Conservation (phyloP, 2,329 filamentous ascomycete genomes). For the Pestalotiopsis sp. region DNA sequence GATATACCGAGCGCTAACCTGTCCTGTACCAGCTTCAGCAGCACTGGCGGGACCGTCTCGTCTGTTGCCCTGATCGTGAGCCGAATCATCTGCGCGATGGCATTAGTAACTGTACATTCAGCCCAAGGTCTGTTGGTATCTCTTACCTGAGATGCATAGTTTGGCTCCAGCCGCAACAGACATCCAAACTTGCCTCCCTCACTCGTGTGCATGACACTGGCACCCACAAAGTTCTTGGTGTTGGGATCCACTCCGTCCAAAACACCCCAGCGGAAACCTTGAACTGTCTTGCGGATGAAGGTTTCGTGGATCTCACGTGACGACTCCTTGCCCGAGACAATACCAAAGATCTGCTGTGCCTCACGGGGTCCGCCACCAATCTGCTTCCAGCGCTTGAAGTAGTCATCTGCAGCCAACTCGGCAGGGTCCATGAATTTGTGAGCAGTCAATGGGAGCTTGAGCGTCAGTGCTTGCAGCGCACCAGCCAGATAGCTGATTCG, state of each 20-base stretch:
- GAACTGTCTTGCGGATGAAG: conserved; percentile 73
- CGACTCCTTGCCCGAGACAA: conserved; percentile 56
- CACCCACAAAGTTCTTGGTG: conserved; percentile 89
- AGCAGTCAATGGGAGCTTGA: conserved; percentile 84
- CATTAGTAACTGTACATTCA: conserved; percentile 21
- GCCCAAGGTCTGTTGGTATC: not conserved
- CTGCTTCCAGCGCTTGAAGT: conserved; percentile 99
- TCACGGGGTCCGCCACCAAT: conserved; percentile 89
- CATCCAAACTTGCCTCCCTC: conserved; percentile 92
- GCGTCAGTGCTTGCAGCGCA: conserved; percentile 86
- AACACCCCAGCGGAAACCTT: conserved; percentile 89
- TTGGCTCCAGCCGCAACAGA: conserved; percentile 90
- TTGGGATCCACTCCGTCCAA: conserved; percentile 89
- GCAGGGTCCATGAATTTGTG: conserved; percentile 98
- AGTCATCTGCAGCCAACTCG: conserved; percentile 84
- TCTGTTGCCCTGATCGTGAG: conserved; percentile 93
- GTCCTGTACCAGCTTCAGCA: conserved; percentile 88
- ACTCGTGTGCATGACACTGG: conserved; percentile 80
- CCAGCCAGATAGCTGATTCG: conserved; percentile 93
- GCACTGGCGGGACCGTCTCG: conserved; percentile 77
- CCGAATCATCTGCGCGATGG: conserved; percentile 79
- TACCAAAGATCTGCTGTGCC: conserved; percentile 81
- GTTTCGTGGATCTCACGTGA: conserved; percentile 68
- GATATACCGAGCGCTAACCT: conserved; percentile 63
- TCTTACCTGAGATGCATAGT: conserved; percentile 86